Conservation (phyloP, 805 yeast species). For the Tetrapisispora arboricola region DNA sequence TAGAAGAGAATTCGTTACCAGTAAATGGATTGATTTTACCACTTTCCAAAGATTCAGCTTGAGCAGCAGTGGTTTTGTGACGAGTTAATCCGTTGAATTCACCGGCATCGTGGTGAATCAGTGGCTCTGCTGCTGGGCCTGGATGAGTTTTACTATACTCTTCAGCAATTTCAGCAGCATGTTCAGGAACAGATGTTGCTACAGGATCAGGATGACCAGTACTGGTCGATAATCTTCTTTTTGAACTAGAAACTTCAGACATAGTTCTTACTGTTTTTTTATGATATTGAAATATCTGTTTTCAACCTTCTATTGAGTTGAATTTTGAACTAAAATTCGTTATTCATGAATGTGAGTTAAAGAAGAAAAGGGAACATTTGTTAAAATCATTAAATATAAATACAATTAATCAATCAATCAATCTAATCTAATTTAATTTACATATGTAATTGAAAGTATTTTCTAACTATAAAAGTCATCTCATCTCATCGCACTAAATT, state of each 20-base stretch:
- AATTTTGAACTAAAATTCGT: too few species aligned
- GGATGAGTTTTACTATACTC: slow-evolving; percentile 41
- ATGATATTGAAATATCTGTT: background rate
- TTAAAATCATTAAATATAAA: too few species aligned
- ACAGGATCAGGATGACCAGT: slow-evolving; percentile 28
- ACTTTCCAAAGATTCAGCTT: slow-evolving; percentile 49
- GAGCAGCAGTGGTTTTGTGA: slow-evolving; percentile 55
- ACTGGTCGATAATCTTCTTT: slow-evolving; percentile 17
- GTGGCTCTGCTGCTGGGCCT: slow-evolving; percentile 29
- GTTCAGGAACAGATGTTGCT: slow-evolving; percentile 48
- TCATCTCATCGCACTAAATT: slow-evolving; percentile 3
- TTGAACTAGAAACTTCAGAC: slow-evolving; percentile 12
- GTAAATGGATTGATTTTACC: slow-evolving; percentile 70
- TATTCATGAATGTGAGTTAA: too few species aligned
- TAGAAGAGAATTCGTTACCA: slow-evolving; percentile 47
- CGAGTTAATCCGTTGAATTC: slow-evolving; percentile 48
- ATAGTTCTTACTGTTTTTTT: too few species aligned
- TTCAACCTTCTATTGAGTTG: too few species aligned
- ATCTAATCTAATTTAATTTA: background rate
- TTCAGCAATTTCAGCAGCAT: slow-evolving; percentile 60
- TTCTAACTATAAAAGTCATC: background rate
- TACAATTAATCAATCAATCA: background rate
- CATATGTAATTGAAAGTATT: background rate
- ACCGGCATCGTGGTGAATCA: slow-evolving; percentile 54
- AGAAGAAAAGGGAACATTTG: too few species aligned